phyloP scores from a whole-genome alignment of 148 eudicot genomes.

The Chenopodium album region DNA sequence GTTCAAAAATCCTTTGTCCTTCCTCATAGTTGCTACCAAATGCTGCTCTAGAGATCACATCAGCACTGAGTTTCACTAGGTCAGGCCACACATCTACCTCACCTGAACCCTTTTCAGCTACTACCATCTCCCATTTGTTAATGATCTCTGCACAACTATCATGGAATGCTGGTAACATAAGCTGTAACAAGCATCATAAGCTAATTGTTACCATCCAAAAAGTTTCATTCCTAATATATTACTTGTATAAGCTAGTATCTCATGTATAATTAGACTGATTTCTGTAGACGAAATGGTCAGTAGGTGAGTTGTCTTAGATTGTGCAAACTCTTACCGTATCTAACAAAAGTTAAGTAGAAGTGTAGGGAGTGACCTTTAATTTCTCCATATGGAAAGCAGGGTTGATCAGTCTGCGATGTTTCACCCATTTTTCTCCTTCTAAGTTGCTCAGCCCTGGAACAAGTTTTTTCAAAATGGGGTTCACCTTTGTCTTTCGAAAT shows the following conservation, averaged over 20 bases:
- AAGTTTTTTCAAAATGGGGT: conserved; percentile 5
- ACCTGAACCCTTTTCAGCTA: conserved; percentile 12
- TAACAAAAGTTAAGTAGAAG: too few species aligned
- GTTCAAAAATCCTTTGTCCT: conserved; percentile 27
- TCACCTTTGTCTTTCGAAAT: conserved; percentile 3
- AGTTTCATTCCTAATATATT: too few species aligned
- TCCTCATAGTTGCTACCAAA: conserved; percentile 30
- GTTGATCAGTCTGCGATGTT: conserved; percentile 24
- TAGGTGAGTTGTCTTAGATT: not conserved
- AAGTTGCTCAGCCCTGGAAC: conserved; percentile 10
- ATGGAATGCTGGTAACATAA: conserved; percentile 31
- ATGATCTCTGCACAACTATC: conserved; percentile 28
- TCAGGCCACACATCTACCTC: conserved; percentile 29
- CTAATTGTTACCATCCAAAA: not conserved
- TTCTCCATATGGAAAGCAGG: conserved; percentile 12
- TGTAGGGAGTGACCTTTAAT: conserved; percentile 16
- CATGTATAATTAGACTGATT: too few species aligned
- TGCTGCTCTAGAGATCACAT: conserved; percentile 31
- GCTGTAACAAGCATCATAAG: conserved; percentile 13
- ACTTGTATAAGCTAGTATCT: too few species aligned
- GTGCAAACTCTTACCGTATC: too few species aligned
- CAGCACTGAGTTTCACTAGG: conserved; percentile 21
- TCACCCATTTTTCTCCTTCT: conserved; percentile 24
- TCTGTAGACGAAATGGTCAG: not conserved
- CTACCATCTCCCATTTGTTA: conserved; percentile 27